Base-by-base conservation (phyloP, 805 yeast species). In the Diddensiella transvaalensis region DNA sequence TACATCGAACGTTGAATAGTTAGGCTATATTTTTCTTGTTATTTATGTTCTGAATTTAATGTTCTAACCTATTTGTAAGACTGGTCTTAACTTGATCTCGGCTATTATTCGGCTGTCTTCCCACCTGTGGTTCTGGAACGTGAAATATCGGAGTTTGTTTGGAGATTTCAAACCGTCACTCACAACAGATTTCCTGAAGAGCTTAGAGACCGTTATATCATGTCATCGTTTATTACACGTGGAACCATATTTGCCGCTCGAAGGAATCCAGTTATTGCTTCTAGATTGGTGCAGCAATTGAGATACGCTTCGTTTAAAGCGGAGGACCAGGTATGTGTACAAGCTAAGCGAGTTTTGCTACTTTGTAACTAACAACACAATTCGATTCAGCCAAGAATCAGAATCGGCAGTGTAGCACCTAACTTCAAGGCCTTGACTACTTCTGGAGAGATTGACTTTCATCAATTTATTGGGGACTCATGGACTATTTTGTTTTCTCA, bases 401-500 rank as follows among this genome's bases (percentile, higher is more conserved):
- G 96, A 75, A 83, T 85, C 66, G 95, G 95, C 47, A 79, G 90
- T 38, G 71, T 71, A 46, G 97, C 95, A 50, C 97, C 97, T 65
- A 83, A 90, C 69, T 89, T 89, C 77, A 73, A 75, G 53, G 91
- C 95, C 51, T 80, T 79, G 56, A 80, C 96, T 49, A 86, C 96
- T 51, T 75, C 75, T 55, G 97, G 97, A 50, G 79, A 79, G 55
- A 80, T 89, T 64, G 80, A 86, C 57, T 89, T 89, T 81, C 95
- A 89, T 73, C 83, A 90, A 53, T 89, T 75, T 75, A 75, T 88
- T 59, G 91, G 91, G 42, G 80, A 85, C 70, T 78, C 83, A 41
- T 89, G 97, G 97, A 82, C 83, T 42, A 82, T 89, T 44, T 75
- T 89, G 63, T 89, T 89, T 73, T 86, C 95, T 22, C 97, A 89